phyloP scores from a whole-genome alignment of 2,329 filamentous ascomycete genomes.

The Cercospora sojina region DNA sequence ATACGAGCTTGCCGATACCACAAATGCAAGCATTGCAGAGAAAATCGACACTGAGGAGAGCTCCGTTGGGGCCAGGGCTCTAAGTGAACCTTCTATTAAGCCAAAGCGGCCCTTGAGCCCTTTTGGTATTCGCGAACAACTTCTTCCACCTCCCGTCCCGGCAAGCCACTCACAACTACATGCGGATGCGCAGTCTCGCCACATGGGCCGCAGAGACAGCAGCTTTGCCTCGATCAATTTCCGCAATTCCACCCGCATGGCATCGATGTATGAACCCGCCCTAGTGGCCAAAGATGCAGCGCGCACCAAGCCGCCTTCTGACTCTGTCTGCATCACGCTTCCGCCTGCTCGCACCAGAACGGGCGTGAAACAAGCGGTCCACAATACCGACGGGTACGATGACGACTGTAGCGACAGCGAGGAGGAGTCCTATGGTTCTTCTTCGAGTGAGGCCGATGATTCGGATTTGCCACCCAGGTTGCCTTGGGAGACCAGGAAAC shows the following conservation, averaged over 20 bases:
- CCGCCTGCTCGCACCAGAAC: slow-evolving; percentile 15
- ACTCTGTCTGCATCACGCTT: slow-evolving; percentile 10
- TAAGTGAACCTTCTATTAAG: neutral
- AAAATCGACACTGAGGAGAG: neutral
- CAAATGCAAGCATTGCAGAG: neutral
- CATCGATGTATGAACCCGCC: neutral
- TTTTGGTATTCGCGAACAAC: slow-evolving; percentile 45
- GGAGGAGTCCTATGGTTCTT: slow-evolving; percentile 31
- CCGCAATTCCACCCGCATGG: slow-evolving; percentile 39
- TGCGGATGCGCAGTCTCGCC: neutral
- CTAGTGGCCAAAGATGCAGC: neutral
- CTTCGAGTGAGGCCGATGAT: slow-evolving; percentile 25
- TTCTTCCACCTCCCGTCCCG: slow-evolving; percentile 47
- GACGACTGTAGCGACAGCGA: slow-evolving; percentile 30
- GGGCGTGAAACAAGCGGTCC: slow-evolving; percentile 8
- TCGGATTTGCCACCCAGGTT: slow-evolving; percentile 27
- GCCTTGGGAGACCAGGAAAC: slow-evolving; percentile 32
- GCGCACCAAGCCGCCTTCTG: neutral
- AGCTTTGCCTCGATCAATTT: slow-evolving; percentile 56
- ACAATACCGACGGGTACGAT: slow-evolving; percentile 16
- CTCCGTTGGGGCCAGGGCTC: neutral
- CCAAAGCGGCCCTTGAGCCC: slow-evolving; percentile 38
- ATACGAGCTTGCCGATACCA: neutral
- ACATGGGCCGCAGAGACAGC: slow-evolving; percentile 38
- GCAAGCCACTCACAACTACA: slow-evolving; percentile 26